These are phyloP conservation scores for Atalantia buxifolia DNA, from an alignment of 345 rosid genomes.

Conservation along the genomic window DNA sequence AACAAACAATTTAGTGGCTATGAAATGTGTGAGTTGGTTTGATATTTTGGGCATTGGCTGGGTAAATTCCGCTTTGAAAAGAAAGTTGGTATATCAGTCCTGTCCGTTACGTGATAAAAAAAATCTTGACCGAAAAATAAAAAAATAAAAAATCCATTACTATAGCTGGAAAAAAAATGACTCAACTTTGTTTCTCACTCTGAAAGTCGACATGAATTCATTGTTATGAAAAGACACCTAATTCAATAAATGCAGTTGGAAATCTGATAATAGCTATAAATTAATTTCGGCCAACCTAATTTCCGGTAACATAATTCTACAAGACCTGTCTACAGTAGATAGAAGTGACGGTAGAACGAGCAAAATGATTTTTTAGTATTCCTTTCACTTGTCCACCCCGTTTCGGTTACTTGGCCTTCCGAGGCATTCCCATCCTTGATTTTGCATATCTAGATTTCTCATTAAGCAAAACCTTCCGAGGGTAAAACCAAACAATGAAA, in stretches of 20 bases:
- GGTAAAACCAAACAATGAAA: background rate
- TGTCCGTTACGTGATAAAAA: background rate
- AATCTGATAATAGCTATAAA: background rate
- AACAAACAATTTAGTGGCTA: too few species aligned
- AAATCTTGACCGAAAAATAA: too few species aligned
- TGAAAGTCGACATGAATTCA: background rate
- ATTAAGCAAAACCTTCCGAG: slow-evolving; percentile 37
- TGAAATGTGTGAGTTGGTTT: too few species aligned
- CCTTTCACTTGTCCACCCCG: background rate
- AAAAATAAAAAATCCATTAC: background rate
- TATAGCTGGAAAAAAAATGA: background rate
- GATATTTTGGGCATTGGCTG: too few species aligned
- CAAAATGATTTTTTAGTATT: background rate
- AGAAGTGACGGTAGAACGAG: background rate
- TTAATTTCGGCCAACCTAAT: background rate
- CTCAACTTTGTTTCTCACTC: background rate
- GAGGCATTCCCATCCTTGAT: slow-evolving; percentile 82
- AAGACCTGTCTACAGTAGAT: background rate
- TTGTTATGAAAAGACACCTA: background rate
- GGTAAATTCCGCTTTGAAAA: too few species aligned
- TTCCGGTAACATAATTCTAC: background rate
- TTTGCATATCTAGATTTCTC: slow-evolving; percentile 61
- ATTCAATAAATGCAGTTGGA: background rate
- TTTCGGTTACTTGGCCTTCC: slow-evolving; percentile 28
- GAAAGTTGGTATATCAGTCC: too few species aligned